These are phyloP conservation scores for Diutina siamensis DNA, from an alignment of 1,139 yeast genomes.

Conservation along the genomic window DNA sequence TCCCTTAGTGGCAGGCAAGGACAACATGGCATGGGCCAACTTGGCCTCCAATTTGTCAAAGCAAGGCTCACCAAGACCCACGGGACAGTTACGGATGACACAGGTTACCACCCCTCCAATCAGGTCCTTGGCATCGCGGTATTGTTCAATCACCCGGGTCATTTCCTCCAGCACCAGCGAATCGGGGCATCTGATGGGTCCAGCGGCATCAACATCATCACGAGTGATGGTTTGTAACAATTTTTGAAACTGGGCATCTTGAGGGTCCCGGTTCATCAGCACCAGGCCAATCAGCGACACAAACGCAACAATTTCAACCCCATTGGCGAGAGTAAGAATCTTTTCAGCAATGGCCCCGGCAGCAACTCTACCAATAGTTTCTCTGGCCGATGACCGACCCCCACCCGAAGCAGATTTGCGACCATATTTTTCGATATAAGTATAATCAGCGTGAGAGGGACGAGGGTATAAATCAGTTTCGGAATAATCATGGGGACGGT, in stretches of 20 bases:
- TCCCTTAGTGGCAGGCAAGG: conserved; percentile 96
- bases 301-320: conserved; percentile 92
- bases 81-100: conserved; percentile 86
- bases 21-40: conserved; percentile 94
- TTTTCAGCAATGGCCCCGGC: conserved; percentile 98
- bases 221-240: conserved; percentile 68
- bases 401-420: conserved; percentile 93
- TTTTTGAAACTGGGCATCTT: conserved; percentile 50
- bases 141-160: conserved; percentile 79
- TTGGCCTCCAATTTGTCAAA: conserved; percentile 92
- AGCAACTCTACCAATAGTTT: conserved; percentile 96
- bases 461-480: conserved; percentile 94
- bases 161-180: conserved; percentile 57
- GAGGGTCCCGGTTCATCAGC: conserved; percentile 64
- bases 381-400: conserved; percentile 95
- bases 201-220: conserved; percentile 76
- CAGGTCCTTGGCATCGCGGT: conserved; percentile 81
- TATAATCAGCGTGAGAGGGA: conserved; percentile 96
- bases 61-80: conserved; percentile 95
- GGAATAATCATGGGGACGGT: conserved; percentile 89
- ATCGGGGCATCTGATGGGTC: conserved; percentile 93
- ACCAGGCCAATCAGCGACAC: conserved; percentile 82
- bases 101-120: conserved; percentile 98
- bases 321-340: conserved; percentile 60
- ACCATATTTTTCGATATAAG: conserved; percentile 85